Base-by-base conservation (phyloP, 306 rosid species). In the Vicia villosa region DNA sequence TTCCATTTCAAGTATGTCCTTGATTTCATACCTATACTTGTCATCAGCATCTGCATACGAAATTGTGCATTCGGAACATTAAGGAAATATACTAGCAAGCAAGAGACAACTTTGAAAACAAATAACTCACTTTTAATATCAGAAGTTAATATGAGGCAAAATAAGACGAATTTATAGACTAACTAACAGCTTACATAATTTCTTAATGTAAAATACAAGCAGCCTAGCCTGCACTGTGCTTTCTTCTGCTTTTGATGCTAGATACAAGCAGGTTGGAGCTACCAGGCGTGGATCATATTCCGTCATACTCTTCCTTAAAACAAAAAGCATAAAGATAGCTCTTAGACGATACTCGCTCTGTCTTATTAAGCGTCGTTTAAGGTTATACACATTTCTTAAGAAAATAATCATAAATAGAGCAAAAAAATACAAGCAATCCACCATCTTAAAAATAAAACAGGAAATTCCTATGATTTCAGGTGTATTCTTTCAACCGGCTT, bases 1-100 rank as follows among this genome's bases (percentile, higher is more conserved):
- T 84, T 93, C 97, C 98, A 93, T 93, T 84, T 90, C 97, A 70
- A 93, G 96, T 69, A 93, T 88, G 83, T 93, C 97, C 75, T 90
- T 93, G 87, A 93, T 86, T 73, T 90, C 97, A 57, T 77, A 93
- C 71, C 85, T 86, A 46, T 87, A 83, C 78, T 86, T 93, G 8
- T 93, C 98, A 88, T 93, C 98, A 41, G 85, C 1, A 80, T 82
- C 98, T 90, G 86, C 74, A 55, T 58, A 63, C 67, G 68, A 83
- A 43, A 68, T 60, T 0, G 32, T 57, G 45, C 40, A 26, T 41
- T 86, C 73, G 80, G 76, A 63, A 70, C 49, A 58, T 36, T 36
- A 34, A 15, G 57, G 43, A 65, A 52, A 37, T 74, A 60, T 40
- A 55, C 41, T 51, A 50, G 9, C 70, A n/a, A n/a, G n/a, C n/a